A percentile compares a stretch with the other conserved stretches of the same genome.
These are phyloP conservation scores for Fusarium mundagurra DNA, from an alignment of 2,329 filamentous ascomycete genomes.

Conservation along the genomic window DNA sequence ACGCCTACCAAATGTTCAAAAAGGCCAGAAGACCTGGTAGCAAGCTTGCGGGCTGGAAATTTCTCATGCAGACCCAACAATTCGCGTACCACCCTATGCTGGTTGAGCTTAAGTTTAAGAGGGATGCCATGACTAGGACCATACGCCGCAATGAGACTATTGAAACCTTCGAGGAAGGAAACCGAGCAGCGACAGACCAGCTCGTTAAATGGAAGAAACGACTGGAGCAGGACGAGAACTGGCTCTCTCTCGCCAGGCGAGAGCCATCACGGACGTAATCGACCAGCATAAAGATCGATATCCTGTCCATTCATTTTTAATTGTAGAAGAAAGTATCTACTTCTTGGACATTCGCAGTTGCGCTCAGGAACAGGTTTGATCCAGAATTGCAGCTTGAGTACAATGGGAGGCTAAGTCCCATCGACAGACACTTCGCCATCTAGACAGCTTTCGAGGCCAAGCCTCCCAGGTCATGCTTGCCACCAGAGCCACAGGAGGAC, in stretches of 20 bases:
- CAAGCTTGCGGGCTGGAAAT: background rate
- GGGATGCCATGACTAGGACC: accelerated
- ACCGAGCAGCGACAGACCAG: background rate
- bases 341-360: background rate
- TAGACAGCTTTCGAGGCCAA: background rate
- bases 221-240: background rate
- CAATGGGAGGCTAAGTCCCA: background rate
- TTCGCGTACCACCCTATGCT: background rate
- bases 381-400: background rate
- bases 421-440: background rate
- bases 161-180: accelerated
- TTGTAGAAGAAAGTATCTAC: background rate
- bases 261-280: background rate
- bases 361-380: background rate
- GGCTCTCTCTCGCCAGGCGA: background rate
- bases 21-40: background rate
- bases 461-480: background rate
- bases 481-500: background rate
- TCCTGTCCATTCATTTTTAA: background rate
- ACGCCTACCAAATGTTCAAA: background rate
- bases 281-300: background rate
- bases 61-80: too few relatives aligned
- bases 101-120: background rate
- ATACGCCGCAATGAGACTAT: background rate
- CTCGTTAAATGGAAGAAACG: background rate